Evolutionary conservation across 257 asterid genomes (phyloP), one percentile per base, ranked within the genome.

Genomic region (Henckelia pumila): DNA sequence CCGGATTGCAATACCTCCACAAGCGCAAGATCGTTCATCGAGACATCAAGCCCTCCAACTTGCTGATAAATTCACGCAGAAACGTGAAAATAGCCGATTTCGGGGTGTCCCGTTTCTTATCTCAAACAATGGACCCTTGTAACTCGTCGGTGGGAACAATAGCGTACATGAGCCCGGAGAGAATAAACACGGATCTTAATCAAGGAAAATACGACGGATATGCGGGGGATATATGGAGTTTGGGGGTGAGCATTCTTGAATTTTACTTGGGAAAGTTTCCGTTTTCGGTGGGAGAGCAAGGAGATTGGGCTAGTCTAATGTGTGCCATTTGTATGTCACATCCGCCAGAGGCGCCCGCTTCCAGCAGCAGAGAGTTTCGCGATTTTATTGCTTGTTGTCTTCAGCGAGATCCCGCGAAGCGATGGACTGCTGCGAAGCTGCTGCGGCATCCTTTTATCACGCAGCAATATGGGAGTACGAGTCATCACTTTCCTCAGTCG

Each of bases 291-390:
- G 94, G 88, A 1, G 77, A 96, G 76, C 91, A 83, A 70, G 96
- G 98, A 0, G 97, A 91, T 74, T 91, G 97, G 97, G 97, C 97
- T 1, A 85, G 88, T 22, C 82, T 91, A 3, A 91, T 91, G 97
- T 74, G 80, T 30, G 97, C 97, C 44, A 91, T 91, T 63, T 91
- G 97, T 79, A 75, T 91, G 96, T 78, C 96, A 0, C 88, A 85
- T 67, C 97, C 97, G 22, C 96, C 97, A 3, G 89, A 88, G 83
- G 92, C 95, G 1, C 95, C 97, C 0, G 53, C 77, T 3, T 35
- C 80, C 3, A 95, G 96, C 50, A 85, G 89, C n/a, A 72, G 85
- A 58, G 96, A 91, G 70, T 91, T 89, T 49, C 62, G 84, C 61
- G 82, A 84, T 65, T 86, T 86, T 74, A 76, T 87, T 28, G 81